Conservation (phyloP, 2,329 filamentous ascomycete species). For the Aspergillus sp. region DNA sequence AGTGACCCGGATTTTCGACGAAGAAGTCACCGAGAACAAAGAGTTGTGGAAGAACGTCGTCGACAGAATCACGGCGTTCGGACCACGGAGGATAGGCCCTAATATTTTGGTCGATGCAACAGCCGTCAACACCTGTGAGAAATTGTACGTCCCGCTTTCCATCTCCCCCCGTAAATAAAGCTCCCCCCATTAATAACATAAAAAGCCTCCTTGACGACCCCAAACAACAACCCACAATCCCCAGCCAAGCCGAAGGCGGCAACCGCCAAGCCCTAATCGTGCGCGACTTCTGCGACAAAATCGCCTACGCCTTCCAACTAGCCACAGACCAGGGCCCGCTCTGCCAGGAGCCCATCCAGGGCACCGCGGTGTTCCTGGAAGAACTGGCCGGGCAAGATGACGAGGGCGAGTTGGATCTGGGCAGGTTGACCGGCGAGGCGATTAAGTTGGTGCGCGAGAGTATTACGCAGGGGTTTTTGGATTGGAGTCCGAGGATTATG, state of each 20-base stretch:
- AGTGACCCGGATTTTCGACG: conserved; percentile 57
- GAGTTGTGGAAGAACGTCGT: conserved; percentile 71
- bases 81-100: conserved; percentile 72
- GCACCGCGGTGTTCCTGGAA: conserved; percentile 84
- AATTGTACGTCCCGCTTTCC: conserved; percentile 50
- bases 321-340: conserved; percentile 81
- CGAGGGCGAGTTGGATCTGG: conserved; percentile 51
- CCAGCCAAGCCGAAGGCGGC: conserved; percentile 12
- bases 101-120: conserved; percentile 86
- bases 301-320: conserved; percentile 88
- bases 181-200: conserved; percentile 1
- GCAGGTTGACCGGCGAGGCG: conserved; percentile 81
- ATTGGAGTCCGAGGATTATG: conserved; percentile 92
- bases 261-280: conserved; percentile 32
- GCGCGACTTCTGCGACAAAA: conserved; percentile 76
- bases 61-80: conserved; percentile 81
- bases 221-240: conserved; percentile 21
- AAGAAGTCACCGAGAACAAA: conserved; percentile 60
- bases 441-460: conserved; percentile 80
- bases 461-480: conserved; percentile 79
- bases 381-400: conserved; percentile 56
- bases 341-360: conserved; percentile 88
- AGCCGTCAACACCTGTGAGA: conserved; percentile 59
- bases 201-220: conserved; percentile 32
- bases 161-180: neutral